Evolutionary conservation across 2,329 filamentous ascomycete genomes (phyloP).

Genomic region (Endoconidiophora polonica): DNA sequence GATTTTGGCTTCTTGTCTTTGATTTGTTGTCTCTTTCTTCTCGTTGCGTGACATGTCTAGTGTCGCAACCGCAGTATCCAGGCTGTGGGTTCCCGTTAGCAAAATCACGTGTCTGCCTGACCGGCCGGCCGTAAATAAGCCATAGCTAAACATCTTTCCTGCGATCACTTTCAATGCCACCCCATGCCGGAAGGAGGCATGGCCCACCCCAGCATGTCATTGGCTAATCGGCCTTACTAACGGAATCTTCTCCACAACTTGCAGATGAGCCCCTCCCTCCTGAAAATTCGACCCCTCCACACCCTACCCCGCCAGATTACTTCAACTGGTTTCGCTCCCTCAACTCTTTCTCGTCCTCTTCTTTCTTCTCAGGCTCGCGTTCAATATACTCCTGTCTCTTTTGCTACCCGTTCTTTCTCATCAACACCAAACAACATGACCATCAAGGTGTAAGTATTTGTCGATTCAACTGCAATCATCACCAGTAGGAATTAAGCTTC

Average conservation of each 20-base stretch:
- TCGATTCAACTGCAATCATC: background rate
- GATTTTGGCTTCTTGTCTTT: background rate
- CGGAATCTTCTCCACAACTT: conserved; percentile 24
- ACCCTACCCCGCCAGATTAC: conserved; percentile 26
- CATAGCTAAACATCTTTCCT: background rate
- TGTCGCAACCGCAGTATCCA: background rate
- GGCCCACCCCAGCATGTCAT: conserved; percentile 14
- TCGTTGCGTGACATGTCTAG: background rate
- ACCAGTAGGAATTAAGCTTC: background rate
- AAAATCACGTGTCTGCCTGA: background rate
- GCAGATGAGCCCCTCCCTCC: conserved; percentile 29
- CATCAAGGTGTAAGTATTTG: conserved; percentile 46
- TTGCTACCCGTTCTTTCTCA: conserved; percentile 29
- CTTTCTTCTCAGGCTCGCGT: conserved; percentile 19
- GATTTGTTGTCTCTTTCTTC: background rate
- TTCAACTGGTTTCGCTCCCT: conserved; percentile 20
- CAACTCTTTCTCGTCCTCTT: conserved; percentile 24
- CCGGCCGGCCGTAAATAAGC: background rate
- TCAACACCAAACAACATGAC: conserved; percentile 52
- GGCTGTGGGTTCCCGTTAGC: background rate
- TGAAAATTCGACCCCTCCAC: conserved; percentile 24
- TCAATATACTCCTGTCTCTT: conserved; percentile 21
- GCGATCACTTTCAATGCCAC: conserved; percentile 4
- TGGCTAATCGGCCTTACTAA: conserved; percentile 21
- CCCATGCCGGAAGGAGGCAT: conserved; percentile 8